Conservation (phyloP, 202 grass and related monocot genomes). For the Zizania palustris region DNA sequence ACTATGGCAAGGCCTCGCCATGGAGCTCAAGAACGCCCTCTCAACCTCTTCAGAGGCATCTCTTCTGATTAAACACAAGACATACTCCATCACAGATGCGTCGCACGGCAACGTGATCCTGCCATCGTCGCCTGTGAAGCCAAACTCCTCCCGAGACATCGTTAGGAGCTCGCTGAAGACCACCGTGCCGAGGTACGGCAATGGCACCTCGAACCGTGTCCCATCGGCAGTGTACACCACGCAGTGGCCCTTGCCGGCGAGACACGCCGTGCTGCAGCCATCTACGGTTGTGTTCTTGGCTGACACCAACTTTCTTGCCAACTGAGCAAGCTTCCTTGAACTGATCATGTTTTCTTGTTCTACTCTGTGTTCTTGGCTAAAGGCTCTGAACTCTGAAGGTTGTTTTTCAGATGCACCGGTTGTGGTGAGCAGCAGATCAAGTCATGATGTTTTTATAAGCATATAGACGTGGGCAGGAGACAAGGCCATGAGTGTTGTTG, state of each 20-base stretch:
- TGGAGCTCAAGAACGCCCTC: slow-evolving; percentile 42
- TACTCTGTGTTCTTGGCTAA: not conserved
- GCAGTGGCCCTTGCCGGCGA: slow-evolving; percentile 48
- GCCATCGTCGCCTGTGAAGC: slow-evolving; percentile 14
- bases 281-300: not conserved
- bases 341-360: not conserved
- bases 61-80: slow-evolving; percentile 43
- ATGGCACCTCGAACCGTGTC: slow-evolving; percentile 46
- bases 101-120: slow-evolving; percentile 58
- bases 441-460: too few species aligned
- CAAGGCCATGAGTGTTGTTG: not conserved
- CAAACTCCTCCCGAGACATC: slow-evolving; percentile 52
- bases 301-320: slow-evolving; percentile 44
- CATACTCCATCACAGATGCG: slow-evolving; percentile 38
- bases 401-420: not conserved
- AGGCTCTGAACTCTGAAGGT: not conserved
- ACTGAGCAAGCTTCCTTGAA: slow-evolving; percentile 33
- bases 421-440: not conserved
- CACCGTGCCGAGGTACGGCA: slow-evolving; percentile 41
- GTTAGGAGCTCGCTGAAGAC: slow-evolving; percentile 47
- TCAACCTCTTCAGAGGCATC: slow-evolving; percentile 39
- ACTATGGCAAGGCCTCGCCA: slow-evolving; percentile 31
- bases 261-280: slow-evolving; percentile 1
- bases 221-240: slow-evolving; percentile 47
- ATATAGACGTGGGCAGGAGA: not conserved